Base-by-base conservation (phyloP, 1,139 yeast genomes). In the Pichia sp. region DNA sequence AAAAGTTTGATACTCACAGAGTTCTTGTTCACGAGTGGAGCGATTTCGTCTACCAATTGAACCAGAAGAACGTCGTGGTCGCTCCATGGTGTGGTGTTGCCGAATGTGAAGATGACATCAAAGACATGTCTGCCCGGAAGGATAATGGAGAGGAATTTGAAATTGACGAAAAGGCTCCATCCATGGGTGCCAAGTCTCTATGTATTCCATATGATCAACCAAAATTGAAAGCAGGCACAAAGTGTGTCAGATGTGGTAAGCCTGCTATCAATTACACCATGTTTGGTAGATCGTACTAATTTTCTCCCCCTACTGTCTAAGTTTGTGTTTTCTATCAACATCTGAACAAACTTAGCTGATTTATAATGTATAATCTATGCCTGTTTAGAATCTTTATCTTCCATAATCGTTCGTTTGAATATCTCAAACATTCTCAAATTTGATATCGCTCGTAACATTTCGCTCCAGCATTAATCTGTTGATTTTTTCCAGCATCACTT, bases 151-250 rank as follows among this genome's bases (percentile, higher is more conserved):
- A 88, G 56, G 89, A 82, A 58, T 95, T 85, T 50, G 96, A 87
- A 67, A 87, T 78, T 49, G 99, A 95, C 68, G 99, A 93, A 64
- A 87, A 87, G 72, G 90, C 99, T 26, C 99, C 99, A 66, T 85
- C 95, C 55, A 95, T 95, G 99, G 99, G 99, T 67, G 99, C 99
- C 62, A 95, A 95, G 77, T 86, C 96, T 19, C 78, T 95, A 72
- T 95, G 99, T 80, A 90, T 91, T 71, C 99, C 99, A 60, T 84
- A 84, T 66, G 87, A 88, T 46, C 98, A 91, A 76, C 96, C 96
- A 57, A 79, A 74, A 63, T 79, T 91, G 70, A 80, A 81, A 70
- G 75, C 71, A 58, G 91, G 84, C 62, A 88, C 89, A 62, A 85
- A 83, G 73, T 95, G 99, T 83, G 85, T 89, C 59, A 85, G 74